These are phyloP conservation scores for Cladorrhinum samala DNA, from an alignment of 495 filamentous ascomycete species.

Conservation along the genomic window DNA sequence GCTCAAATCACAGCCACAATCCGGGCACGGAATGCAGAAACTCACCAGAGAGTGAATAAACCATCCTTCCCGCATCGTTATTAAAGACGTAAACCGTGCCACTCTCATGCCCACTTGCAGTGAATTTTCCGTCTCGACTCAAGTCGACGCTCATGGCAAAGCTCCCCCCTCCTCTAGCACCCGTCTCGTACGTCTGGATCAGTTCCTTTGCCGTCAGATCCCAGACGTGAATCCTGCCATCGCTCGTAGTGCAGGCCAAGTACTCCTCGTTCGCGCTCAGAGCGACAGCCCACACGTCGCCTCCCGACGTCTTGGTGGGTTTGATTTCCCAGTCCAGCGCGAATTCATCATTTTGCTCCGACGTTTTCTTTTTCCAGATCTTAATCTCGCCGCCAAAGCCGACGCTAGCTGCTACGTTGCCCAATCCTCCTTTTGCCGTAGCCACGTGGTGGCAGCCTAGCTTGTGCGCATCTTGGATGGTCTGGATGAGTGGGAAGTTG, in stretches of 20 bases:
- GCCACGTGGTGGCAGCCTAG: conserved; percentile 85
- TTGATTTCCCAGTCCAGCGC: conserved; percentile 31
- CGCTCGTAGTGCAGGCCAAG: conserved; percentile 72
- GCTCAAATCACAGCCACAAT: neutral
- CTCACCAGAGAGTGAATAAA: conserved; percentile 78
- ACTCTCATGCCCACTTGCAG: conserved; percentile 88
- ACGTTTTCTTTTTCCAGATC: conserved; percentile 57
- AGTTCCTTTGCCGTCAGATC: conserved; percentile 43
- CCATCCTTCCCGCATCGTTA: conserved; percentile 77
- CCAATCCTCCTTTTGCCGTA: conserved; percentile 53
- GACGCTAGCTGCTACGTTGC: conserved; percentile 65
- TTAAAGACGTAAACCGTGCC: conserved; percentile 93
- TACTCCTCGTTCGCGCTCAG: conserved; percentile 76
- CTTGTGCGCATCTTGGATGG: conserved; percentile 67
- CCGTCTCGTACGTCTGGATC: conserved; percentile 84
- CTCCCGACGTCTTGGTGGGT: conserved; percentile 40
- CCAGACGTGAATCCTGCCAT: conserved; percentile 87
- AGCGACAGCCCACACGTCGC: conserved; percentile 79
- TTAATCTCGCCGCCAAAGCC: conserved; percentile 85
- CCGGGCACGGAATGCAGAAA: neutral
- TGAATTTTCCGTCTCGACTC: conserved; percentile 67
- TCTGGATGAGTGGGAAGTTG: conserved; percentile 70
- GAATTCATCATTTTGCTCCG: conserved; percentile 49
- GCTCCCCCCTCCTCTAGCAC: conserved; percentile 47
- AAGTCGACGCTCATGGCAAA: conserved; percentile 88